Base-by-base conservation (phyloP, 805 yeast genomes). In the Ogataea philodendri region DNA sequence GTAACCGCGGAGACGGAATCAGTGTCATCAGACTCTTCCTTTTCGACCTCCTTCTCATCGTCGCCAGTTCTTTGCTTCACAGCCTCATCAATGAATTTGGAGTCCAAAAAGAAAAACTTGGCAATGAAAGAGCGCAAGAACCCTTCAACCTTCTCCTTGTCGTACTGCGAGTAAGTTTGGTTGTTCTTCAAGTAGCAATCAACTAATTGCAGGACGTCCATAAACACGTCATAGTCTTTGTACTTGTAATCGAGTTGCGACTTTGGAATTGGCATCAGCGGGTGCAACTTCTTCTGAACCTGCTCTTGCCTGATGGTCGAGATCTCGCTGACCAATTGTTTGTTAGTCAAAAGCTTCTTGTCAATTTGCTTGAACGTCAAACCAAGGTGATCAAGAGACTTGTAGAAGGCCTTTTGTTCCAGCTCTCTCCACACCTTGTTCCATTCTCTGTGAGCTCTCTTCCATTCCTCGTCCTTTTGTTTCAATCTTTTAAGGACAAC, bases 401-500 rank as follows among this genome's bases (percentile, higher is more conserved):
- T 93, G 67, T 79, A 86, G 59, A 84, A 89, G 0, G 88, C 95
- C 53, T 87, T 89, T 55, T 89, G 96, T 61, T 93, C 98, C 64
- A 94, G 79, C 63, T 90, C 97, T 56, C 99, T 79, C 99, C 99
- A 93, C 9, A 88, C 95, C 58, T 90, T 90, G 63, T 90, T 90
- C 97, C 98, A 93, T 59, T 93, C 97, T 52, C 97, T 78, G 54
- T 90, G 98, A 2, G 96, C 89, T 44, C 96, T 77, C 61, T 87
- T 84, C 99, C 99, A 93, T 63, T 93, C 98, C 62, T 93, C 97
- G 58, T 93, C 97, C 63, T 93, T 93, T 63, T 93, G 97, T 63
- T 93, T 93, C 57, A 93, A 74, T 55, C 99, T 78, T 50, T 82
- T 85, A 60, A 93, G 69, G 9, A 93, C 94, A 40, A 93, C 80